Conservation (phyloP, 2,329 filamentous ascomycete species). For the Acrocalymma vagum region DNA sequence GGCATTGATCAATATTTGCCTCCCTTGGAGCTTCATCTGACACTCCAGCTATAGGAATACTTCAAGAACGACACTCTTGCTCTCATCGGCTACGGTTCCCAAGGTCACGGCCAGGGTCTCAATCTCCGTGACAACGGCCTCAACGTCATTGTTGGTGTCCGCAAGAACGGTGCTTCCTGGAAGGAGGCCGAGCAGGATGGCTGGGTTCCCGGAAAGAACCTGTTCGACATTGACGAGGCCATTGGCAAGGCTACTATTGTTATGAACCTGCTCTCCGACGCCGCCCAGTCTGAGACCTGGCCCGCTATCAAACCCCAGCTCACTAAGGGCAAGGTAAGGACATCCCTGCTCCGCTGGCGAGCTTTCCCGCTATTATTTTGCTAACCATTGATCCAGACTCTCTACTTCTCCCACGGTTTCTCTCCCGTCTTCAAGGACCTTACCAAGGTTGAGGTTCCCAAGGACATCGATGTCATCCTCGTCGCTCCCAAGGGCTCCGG, state of each 20-base stretch:
- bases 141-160: conserved; percentile 98
- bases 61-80: conserved; percentile 99
- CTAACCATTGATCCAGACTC: conserved; percentile 71
- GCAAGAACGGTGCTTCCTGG: conserved; percentile 98
- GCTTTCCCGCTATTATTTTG: conserved; percentile 25
- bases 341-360: conserved; percentile 8
- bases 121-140: conserved; percentile 99
- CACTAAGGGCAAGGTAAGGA: conserved; percentile 91
- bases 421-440: conserved; percentile 99
- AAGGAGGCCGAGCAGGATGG: conserved; percentile 96
- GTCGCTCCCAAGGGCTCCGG: conserved; percentile 99
- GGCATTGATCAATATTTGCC: conserved; percentile 16
- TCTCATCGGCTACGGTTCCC: conserved; percentile 97
- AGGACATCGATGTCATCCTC: conserved; percentile 98
- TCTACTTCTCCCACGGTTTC: conserved; percentile 99
- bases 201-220: conserved; percentile 98
- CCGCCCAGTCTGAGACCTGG: conserved; percentile 99
- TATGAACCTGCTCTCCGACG: conserved; percentile 99
- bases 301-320: conserved; percentile 97
- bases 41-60: conserved; percentile 75
- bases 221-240: conserved; percentile 97
- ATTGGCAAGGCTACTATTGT: conserved; percentile 92
- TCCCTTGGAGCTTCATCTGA: conserved; percentile 33
- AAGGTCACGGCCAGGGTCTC: conserved; percentile 98
- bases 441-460: conserved; percentile 97